Base-by-base conservation (phyloP, 805 yeast genomes). In the Nakazawaea ambrosiae region DNA sequence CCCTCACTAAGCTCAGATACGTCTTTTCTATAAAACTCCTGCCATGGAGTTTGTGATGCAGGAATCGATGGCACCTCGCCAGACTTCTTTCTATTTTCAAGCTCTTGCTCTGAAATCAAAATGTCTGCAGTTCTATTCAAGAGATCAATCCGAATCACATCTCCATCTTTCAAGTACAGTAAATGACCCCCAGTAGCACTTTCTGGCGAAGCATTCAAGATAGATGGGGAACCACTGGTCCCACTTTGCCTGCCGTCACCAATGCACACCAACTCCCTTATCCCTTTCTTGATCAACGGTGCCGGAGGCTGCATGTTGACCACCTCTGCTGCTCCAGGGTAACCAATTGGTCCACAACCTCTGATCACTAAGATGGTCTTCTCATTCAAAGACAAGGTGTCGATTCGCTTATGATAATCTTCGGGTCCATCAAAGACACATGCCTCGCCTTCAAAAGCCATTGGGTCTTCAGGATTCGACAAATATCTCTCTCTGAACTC, bases 161-260 rank as follows among this genome's bases (percentile, higher is more conserved):
- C 55, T 12, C 53, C 54, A 34, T 46, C 43, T 31, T 45, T 34
- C 27, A 50, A 33, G 35, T 41, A 44, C 15, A 49, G 50, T 36
- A 50, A 34, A 12, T 49, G 46, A 3, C 49, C 46, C 16, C 41
- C 43, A n/a, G 45, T 38, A 16, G 53, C 53, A 14, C 53, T 50
- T 33, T 48, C 52, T 4, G 52, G 52, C 12, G 45, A 37, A 8
- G 53, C 54, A 37, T 50, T 50, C 14, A 50, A 38, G 17, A 50
- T 50, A 20, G 53, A 49, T 1, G 54, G 54, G 4, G 53, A 49
- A 3, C 54, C 54, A 27, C 50, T 40, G 4, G 54, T 50, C 8
- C 54, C 54, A 24, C 51, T 47, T 33, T 50, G 54, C 12, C 54
- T 37, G 7, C 54, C 54, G 34, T 50, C 54, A 5, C 54, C 54